phyloP scores from a whole-genome alignment of 75 land plant genomes.

The Pinus tabuliformis region DNA sequence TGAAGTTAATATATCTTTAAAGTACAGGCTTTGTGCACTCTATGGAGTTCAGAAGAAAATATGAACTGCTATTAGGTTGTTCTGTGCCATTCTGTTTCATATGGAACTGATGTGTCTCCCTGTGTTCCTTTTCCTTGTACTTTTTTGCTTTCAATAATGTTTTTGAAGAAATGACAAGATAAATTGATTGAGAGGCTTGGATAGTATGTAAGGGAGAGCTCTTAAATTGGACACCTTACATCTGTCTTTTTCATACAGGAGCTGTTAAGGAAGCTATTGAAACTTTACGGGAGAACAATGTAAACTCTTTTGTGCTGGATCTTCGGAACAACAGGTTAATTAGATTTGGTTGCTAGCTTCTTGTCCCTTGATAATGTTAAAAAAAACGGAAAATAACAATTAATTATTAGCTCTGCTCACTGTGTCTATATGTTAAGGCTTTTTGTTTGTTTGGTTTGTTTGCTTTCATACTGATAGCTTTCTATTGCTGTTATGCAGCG shows the following conservation, averaged over 20 bases:
- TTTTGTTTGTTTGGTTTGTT: background rate
- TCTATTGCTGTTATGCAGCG: constrained; percentile 57
- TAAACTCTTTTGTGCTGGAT: constrained; percentile 78
- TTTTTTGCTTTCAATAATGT: background rate
- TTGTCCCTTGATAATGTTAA: constrained; percentile 1
- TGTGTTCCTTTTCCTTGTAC: background rate
- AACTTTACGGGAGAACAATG: constrained; percentile 63
- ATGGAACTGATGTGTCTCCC: background rate
- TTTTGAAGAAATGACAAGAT: background rate
- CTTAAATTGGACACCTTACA: background rate
- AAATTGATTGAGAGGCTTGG: background rate
- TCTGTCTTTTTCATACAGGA: constrained; percentile 41
- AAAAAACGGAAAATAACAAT: background rate
- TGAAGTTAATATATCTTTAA: too few relatives aligned
- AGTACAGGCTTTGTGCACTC: too few relatives aligned
- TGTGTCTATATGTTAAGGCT: background rate
- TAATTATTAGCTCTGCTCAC: background rate
- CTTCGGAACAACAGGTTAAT: constrained; percentile 92
- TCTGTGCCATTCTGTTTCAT: background rate
- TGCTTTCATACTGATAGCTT: background rate
- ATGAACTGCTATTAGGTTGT: background rate
- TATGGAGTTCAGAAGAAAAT: too few relatives aligned
- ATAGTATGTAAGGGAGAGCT: background rate
- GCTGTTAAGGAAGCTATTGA: constrained; percentile 90
- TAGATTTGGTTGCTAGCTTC: background rate